These are phyloP conservation scores for Alnus glutinosa DNA, from an alignment of 306 rosid species.

Conservation along the genomic window DNA sequence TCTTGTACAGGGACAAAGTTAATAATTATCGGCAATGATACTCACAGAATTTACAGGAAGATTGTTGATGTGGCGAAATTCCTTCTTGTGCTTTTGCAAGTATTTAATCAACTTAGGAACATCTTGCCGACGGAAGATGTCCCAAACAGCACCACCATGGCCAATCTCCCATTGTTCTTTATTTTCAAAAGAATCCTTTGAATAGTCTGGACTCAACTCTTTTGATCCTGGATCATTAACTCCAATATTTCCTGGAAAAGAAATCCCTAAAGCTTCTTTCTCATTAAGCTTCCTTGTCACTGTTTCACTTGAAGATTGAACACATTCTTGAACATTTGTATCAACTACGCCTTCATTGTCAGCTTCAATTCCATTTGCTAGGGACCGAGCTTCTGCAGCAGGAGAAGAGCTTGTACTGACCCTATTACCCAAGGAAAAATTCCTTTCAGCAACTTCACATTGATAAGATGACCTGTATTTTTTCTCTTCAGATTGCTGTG, in stretches of 20 bases:
- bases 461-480: too few relatives aligned
- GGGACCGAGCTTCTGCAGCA: not conserved
- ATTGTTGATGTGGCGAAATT: too few relatives aligned
- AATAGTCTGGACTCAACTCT: constrained; percentile 24
- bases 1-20: too few relatives aligned
- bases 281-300: constrained; percentile 13
- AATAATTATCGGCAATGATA: too few relatives aligned
- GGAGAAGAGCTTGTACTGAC: constrained; percentile 18
- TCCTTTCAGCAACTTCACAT: too few relatives aligned
- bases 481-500: too few relatives aligned
- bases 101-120: too few relatives aligned
- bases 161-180: not conserved
- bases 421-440: too few relatives aligned
- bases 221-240: constrained; percentile 31
- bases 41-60: too few relatives aligned
- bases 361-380: not conserved
- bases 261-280: constrained; percentile 24
- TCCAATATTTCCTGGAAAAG: constrained; percentile 13
- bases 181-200: constrained; percentile 34
- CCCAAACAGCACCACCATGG: constrained; percentile 75
- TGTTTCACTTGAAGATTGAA: constrained; percentile 28
- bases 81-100: too few relatives aligned
- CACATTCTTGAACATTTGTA: not conserved
- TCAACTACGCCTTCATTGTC: not conserved
- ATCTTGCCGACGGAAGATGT: constrained; percentile 49